Conservation (phyloP, 805 yeast genomes). For the Wickerhamomyces pijperi region DNA sequence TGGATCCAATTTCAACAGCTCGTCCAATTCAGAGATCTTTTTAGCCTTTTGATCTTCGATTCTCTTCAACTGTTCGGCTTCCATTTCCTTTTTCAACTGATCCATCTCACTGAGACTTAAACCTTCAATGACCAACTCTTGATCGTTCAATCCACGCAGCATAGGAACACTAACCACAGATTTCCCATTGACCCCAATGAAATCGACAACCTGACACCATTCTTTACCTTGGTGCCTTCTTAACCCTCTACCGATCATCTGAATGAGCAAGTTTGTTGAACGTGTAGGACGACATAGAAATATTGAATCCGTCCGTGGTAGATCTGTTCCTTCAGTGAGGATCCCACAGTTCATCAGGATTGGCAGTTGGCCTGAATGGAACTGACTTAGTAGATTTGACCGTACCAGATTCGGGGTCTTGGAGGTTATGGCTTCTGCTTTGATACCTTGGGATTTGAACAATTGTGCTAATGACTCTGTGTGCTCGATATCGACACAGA, state of each 20-base stretch:
- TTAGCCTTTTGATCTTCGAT: constrained; percentile 1
- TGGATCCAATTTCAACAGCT: background rate
- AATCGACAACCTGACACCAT: constrained; percentile 65
- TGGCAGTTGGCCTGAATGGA: constrained; percentile 48
- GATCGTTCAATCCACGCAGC: constrained; percentile 26
- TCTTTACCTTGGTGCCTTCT: constrained; percentile 51
- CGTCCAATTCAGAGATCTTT: background rate
- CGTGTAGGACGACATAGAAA: constrained; percentile 72
- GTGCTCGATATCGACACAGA: constrained; percentile 69
- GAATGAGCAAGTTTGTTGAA: constrained; percentile 60
- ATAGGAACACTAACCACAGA: constrained; percentile 49
- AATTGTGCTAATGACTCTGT: constrained; percentile 39
- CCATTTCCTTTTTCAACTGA: constrained; percentile 13
- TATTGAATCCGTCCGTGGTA: constrained; percentile 78
- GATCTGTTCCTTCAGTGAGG: constrained; percentile 91
- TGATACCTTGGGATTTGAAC: constrained; percentile 49
- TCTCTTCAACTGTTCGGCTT: constrained; percentile 8
- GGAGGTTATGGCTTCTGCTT: constrained; percentile 65
- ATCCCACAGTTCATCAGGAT: constrained; percentile 83
- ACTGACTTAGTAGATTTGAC: constrained; percentile 39
- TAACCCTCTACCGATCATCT: constrained; percentile 89
- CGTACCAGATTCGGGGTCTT: constrained; percentile 45
- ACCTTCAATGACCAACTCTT: constrained; percentile 17
- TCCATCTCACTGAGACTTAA: constrained; percentile 23
- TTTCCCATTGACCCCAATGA: constrained; percentile 49